A percentile compares a stretch with the other conserved stretches of the same genome.
Conservation (phyloP, 257 asterid genomes). For the Eucommia ulmoides region DNA sequence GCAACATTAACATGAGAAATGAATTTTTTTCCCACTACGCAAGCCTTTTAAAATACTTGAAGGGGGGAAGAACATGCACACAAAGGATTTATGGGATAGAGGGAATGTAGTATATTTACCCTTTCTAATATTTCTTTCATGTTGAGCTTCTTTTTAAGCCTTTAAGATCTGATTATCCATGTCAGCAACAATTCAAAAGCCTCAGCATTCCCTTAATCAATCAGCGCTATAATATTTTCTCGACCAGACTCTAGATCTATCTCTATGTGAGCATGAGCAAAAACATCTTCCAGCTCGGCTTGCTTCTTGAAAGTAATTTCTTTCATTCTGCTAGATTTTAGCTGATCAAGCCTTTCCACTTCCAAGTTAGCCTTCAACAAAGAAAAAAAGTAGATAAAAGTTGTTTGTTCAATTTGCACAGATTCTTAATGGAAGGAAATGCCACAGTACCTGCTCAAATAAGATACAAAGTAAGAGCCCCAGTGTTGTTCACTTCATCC, state of each 20-base stretch:
- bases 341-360: slow-evolving; percentile 77
- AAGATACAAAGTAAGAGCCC: slow-evolving; percentile 84
- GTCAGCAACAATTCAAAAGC: neutral
- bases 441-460: slow-evolving; percentile 56
- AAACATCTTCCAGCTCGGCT: neutral
- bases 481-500: slow-evolving; percentile 98
- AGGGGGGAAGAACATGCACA: no score
- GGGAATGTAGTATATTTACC: neutral
- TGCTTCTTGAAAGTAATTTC: slow-evolving; percentile 2
- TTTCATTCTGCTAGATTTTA: slow-evolving; percentile 66
- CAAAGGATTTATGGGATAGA: no score
- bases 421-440: slow-evolving; percentile 1
- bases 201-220: slow-evolving; percentile 1
- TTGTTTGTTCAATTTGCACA: neutral
- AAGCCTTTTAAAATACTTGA: no score
- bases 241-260: neutral
- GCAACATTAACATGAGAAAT: no score
- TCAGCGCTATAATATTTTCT: neutral
- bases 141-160: neutral
- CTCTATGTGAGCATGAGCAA: neutral
- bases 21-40: no score
- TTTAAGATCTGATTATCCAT: slow-evolving; percentile 35
- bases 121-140: neutral
- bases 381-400: slow-evolving; percentile 8
- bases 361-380: slow-evolving; percentile 36